Base-by-base conservation (phyloP, 768 basidiomycete species). In the Lyophyllum atratum region DNA sequence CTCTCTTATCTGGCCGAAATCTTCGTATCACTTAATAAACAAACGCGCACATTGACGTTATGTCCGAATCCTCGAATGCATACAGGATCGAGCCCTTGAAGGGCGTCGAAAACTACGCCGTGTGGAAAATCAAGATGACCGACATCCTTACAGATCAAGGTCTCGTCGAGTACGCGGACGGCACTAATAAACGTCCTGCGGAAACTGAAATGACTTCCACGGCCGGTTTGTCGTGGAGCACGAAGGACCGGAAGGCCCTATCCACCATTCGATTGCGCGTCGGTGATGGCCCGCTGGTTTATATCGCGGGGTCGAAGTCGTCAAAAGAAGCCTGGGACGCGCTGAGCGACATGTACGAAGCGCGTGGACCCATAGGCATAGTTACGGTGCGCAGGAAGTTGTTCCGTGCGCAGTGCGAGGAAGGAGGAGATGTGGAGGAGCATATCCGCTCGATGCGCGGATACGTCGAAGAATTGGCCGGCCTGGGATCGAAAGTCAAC, bases 161-260 rank as follows among this genome's bases (percentile, higher is more conserved):
- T 0, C 57, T 66, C 8, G 33, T 60, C 5, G 62, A 60, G 11
- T 60, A 65, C 17, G 58, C 52, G 12, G 48, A 52, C 10, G 56
- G 56, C 9, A 45, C 45, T 14, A 52, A 24, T 2, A 8, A 15
- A 12, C 29, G 17, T 19, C 39, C 39, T 7, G 19, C 7, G 17
- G 17, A 44, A 17, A 31, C 47, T 6, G n/a, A 21, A 2, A 8
- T 31, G 28, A 29, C 10, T 1, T 21, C 21, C 33, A 19, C 42
- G 10, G 29, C 29, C 76, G 72, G 76, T 54, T 61, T 6, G 47
- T 58, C n/a, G n/a, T n/a, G n/a, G n/a, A n/a, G n/a, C n/a, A n/a
- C 28, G 29, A 68, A 68, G 48, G 71, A 76, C 58, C 55, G 60
- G 10, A 66, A 67, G 59, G 72, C 72, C 17, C 65, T 71, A 2